phyloP scores from a whole-genome alignment of 2,329 filamentous ascomycete species.

The Fusarium nisikadoi region DNA sequence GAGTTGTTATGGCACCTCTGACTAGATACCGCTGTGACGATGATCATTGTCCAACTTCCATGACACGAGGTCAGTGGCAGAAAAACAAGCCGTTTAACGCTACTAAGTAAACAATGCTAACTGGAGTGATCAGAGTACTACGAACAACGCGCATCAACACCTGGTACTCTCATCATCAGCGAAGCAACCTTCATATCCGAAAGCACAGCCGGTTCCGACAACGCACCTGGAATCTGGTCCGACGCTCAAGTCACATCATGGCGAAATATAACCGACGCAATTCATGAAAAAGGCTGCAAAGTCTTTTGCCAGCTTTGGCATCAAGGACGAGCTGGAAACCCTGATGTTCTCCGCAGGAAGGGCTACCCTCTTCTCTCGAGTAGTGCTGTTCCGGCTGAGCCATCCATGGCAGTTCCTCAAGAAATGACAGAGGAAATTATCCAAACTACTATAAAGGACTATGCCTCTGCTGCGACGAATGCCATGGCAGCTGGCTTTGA shows the following conservation, averaged over 20 bases:
- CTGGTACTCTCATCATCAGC: not conserved
- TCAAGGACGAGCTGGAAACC: not conserved
- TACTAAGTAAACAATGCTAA: rapidly evolving
- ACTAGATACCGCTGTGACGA: not conserved
- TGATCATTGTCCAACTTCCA: not conserved
- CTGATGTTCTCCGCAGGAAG: not conserved
- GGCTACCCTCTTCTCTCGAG: not conserved
- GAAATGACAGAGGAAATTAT: not conserved
- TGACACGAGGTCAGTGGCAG: not conserved
- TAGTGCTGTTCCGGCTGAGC: not conserved
- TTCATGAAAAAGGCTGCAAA: not conserved
- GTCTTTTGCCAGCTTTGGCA: not conserved
- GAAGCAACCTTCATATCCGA: not conserved
- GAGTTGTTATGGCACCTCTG: not conserved
- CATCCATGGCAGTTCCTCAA: not conserved
- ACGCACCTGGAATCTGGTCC: not conserved
- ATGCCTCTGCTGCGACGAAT: not conserved
- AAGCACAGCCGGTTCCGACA: not conserved
- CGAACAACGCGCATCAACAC: not conserved
- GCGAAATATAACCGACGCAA: rapidly evolving
- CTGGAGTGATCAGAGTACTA: not conserved
- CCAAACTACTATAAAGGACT: not conserved
- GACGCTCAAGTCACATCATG: not conserved
- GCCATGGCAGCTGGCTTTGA: not conserved
- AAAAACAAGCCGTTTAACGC: rapidly evolving